Evolutionary conservation across 768 basidiomycete genomes (phyloP).

Genomic region (Fibroporia radiculosa): DNA sequence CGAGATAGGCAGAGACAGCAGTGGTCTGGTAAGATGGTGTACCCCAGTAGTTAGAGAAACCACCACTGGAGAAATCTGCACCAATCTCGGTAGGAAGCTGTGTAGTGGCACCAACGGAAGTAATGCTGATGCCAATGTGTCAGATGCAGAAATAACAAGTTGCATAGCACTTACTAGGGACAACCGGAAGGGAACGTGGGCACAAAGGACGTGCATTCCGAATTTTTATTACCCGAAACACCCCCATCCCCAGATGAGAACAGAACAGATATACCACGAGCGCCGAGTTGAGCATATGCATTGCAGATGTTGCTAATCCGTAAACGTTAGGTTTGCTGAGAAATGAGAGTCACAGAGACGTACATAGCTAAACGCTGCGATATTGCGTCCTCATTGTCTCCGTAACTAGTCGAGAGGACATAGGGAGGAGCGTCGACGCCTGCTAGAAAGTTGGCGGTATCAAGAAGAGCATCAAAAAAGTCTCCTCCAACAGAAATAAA

Average conservation of each 20-base stretch:
- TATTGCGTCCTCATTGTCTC: constrained; percentile 64
- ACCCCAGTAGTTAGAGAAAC: constrained; percentile 34
- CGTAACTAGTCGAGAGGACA: constrained; percentile 63
- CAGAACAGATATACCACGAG: constrained; percentile 26
- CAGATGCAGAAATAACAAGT: neutral
- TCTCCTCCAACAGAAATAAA: constrained; percentile 27
- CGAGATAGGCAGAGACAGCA: constrained; percentile 23
- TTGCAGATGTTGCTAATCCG: constrained; percentile 41
- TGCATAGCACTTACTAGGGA: constrained; percentile 20
- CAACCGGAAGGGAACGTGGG: constrained; percentile 30
- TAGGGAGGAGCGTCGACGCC: constrained; percentile 38
- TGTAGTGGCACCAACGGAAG: constrained; percentile 28
- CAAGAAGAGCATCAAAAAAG: constrained; percentile 16
- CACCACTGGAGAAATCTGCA: constrained; percentile 29
- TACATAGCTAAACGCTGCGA: constrained; percentile 44
- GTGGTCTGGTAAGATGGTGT: constrained; percentile 28
- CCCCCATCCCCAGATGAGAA: constrained; percentile 31
- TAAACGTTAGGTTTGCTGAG: neutral
- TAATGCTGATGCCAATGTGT: constrained; percentile 13
- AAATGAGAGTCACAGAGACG: constrained; percentile 7
- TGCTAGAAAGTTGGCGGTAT: constrained; percentile 53
- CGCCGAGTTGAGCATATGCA: constrained; percentile 25
- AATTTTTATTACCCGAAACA: constrained; percentile 21
- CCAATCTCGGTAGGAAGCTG: constrained; percentile 20
- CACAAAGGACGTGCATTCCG: constrained; percentile 32